Conservation (phyloP, 495 filamentous ascomycete genomes). For the Talaromyces thailandensis region DNA sequence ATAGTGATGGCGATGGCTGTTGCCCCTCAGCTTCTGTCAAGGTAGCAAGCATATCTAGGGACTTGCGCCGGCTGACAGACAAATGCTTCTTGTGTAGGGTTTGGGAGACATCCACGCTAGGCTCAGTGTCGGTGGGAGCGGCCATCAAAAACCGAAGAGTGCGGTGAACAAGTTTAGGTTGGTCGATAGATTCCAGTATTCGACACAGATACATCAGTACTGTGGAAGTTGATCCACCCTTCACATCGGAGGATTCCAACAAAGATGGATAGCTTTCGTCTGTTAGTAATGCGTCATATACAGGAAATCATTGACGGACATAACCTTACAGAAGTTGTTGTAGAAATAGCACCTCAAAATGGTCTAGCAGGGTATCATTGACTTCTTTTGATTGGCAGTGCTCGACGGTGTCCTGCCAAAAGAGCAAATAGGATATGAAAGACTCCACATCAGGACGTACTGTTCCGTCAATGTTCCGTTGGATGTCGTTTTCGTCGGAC, state of each 20-base stretch:
- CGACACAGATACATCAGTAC: conserved; percentile 89
- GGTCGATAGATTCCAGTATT: conserved; percentile 81
- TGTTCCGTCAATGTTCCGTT: conserved; percentile 31
- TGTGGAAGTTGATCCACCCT: conserved; percentile 92
- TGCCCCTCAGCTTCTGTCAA: conserved; percentile 52
- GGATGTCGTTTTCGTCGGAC: conserved; percentile 60
- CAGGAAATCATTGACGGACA: conserved; percentile 2
- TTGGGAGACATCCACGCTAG: conserved; percentile 19
- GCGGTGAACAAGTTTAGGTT: conserved; percentile 85
- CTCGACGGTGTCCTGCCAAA: conserved; percentile 97
- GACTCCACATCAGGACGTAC: conserved; percentile 79
- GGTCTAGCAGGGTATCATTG: conserved; percentile 84
- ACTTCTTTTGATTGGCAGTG: conserved; percentile 89
- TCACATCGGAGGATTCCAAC: conserved; percentile 89
- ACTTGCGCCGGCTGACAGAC: conserved; percentile 67
- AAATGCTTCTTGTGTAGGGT: conserved; percentile 39
- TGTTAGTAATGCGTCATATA: conserved; percentile 4
- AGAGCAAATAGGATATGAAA: conserved; percentile 87
- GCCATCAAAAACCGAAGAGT: conserved; percentile 90
- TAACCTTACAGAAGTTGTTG: conserved; percentile 77
- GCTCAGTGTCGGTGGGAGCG: conserved; percentile 41
- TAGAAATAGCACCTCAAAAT: conserved; percentile 94
- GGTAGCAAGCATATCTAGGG: conserved; percentile 75
- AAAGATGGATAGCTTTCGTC: conserved; percentile 66
- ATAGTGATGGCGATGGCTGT: conserved; percentile 73